Evolutionary conservation across 345 rosid genomes (phyloP), one percentile per base, ranked within the genome.

Genomic region (Lumnitzera racemosa): DNA sequence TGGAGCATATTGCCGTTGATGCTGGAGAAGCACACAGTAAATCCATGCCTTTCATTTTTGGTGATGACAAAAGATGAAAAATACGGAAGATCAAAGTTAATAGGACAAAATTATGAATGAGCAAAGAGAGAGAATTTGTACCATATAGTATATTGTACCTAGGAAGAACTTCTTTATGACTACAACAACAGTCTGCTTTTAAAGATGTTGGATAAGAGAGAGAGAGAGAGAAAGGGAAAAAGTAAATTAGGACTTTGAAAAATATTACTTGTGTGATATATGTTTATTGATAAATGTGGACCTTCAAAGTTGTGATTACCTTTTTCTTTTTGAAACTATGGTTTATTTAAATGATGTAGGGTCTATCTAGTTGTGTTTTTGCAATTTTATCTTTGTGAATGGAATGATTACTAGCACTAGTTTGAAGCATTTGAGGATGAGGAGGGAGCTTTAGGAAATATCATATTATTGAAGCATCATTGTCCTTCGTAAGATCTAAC

Each of bases 11-110:
- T 60, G 96, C 96, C 11, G 96, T 89, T 59, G 98, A 87, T 31
- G 94, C 78, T 16, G 91, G 89, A 61, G 96, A 87, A 54, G 89
- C 72, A 67, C 96, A 86, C 76, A 92, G 79, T 53, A 92, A 13
- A 76, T 89, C 90, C 76, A 81, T 70, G 57, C 70, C 53, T 68
- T 83, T 87, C 98, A 87, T 86, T 46, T 61, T 75, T 27, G 43
- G 43, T 5, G 1, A 36, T 36, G 43, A 36, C 29, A 2, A 27
- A 27, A 4, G 4, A 27, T 27, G 31, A 36, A 36, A 29, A 36
- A 36, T 36, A 36, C 9, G 43, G 43, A 36, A 2, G 5, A 36
- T 27, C 24, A 60, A 51, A 59, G 61, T 5, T 46, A 49, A 17
- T 27, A 13, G 47, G 24, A 49, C 56, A 24, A 48, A 11, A 17